Evolutionary conservation across 805 yeast genomes (phyloP), one percentile per base, ranked within the genome.

Genomic region (Starmerella geochares): DNA sequence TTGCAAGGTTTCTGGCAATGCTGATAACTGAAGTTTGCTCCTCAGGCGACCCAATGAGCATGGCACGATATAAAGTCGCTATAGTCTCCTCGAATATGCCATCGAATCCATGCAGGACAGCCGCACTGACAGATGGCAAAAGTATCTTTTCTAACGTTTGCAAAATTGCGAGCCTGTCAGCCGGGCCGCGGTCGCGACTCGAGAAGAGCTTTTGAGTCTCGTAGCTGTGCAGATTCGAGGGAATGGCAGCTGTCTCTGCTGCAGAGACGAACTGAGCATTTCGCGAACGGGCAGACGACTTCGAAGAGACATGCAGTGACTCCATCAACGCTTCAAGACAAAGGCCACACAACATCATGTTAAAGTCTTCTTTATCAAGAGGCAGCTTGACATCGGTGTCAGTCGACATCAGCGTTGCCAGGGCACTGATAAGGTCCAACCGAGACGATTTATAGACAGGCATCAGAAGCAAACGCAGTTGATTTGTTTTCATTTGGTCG

Each of bases 371-470:
- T 3, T 27, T 27, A 3, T 27, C 33, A 19, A 14, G 29, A 2
- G 27, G 27, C 16, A 37, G 10, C 6, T 13, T 38, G 20, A 6
- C 20, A 7, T 13, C 28, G 9, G 13, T 87, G 83, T 9, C 38
- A 53, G 10, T 54, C 58, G 7, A 47, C 38, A 40, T 69, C 11
- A 71, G 62, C 0, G 65, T 57, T 2, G 92, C 81, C 54, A 87
- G 70, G 0, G 85, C 95, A 46, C 82, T 81, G 9, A 83, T 79
- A 53, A 86, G 73, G 57, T 81, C 83, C 32, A 83, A 67, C 95
- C 96, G 87, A 33, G 80, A 75, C 17, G 71, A 68, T 35, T 75
- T 72, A 62, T 78, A 83, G 39, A 64, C 64, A 23, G 67, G 71
- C 48, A 74, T 61, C 58, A 70, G 74, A 27, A 72, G 62, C 42